Evolutionary conservation across 176 grass and related monocot genomes (phyloP).

Genomic region (Oryza officinalis): DNA sequence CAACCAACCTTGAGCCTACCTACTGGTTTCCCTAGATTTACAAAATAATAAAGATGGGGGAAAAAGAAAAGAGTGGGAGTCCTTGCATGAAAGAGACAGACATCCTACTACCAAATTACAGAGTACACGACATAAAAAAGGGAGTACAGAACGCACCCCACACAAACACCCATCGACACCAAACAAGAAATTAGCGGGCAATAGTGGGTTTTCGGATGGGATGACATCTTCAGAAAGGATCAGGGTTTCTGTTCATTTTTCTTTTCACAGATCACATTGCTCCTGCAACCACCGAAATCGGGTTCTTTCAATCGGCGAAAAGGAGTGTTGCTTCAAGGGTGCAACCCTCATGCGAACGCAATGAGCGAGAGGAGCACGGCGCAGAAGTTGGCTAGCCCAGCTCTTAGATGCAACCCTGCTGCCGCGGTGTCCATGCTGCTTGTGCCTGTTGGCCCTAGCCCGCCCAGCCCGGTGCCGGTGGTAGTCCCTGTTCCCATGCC

Average conservation of each 20-base stretch:
- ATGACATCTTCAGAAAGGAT: conserved; percentile 29
- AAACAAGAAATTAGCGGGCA: conserved; percentile 20
- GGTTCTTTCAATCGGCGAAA: not conserved
- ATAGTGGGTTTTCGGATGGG: conserved; percentile 22
- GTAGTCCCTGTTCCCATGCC: conserved; percentile 38
- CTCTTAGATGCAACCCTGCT: conserved; percentile 11
- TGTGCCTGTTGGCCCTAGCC: conserved; percentile 63
- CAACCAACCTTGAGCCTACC: not conserved
- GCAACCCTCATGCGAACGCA: not conserved
- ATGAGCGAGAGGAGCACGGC: conserved; percentile 25
- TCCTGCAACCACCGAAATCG: conserved; percentile 1
- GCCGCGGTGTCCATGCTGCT: conserved; percentile 50
- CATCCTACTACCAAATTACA: conserved; percentile 51
- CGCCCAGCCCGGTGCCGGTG: conserved; percentile 35
- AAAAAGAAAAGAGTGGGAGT: not conserved
- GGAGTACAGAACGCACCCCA: not conserved
- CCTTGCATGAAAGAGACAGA: conserved; percentile 48
- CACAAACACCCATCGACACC: conserved; percentile 24
- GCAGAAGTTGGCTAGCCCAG: conserved; percentile 3
- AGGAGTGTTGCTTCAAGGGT: not conserved
- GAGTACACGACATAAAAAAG: not conserved
- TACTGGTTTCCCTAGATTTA: conserved; percentile 32
- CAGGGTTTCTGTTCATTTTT: not conserved
- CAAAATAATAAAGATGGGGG: not conserved
- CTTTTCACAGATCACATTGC: conserved; percentile 18